Conservation (phyloP, 768 basidiomycete species). For the Gloeophyllum trabeum region DNA sequence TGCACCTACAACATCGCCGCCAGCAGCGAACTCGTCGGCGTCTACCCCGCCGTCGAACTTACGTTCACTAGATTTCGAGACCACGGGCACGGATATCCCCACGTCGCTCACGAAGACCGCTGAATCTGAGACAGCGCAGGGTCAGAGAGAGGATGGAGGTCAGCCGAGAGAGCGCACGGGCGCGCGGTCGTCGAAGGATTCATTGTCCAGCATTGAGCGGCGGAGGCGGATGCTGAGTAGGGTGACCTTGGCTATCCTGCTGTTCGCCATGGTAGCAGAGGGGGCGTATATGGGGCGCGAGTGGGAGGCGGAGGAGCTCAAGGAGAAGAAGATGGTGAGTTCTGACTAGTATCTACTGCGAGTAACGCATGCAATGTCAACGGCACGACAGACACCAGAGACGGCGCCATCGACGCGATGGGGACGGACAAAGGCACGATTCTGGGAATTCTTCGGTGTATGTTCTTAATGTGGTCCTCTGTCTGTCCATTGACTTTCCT, state of each 20-base stretch:
- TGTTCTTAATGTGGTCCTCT: slow-evolving; percentile 14
- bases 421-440: slow-evolving; percentile 53
- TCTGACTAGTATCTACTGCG: slow-evolving; percentile 4
- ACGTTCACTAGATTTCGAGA: background rate
- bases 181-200: slow-evolving; percentile 67
- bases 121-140: no score
- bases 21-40: background rate
- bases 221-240: slow-evolving; percentile 47
- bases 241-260: slow-evolving; percentile 39
- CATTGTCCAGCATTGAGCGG: slow-evolving; percentile 70
- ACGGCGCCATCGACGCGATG: slow-evolving; percentile 50
- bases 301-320: slow-evolving; percentile 67
- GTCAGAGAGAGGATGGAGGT: background rate
- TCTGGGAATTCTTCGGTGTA: slow-evolving; percentile 60
- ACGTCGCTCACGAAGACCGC: background rate
- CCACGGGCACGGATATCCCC: background rate
- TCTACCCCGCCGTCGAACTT: background rate
- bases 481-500: background rate
- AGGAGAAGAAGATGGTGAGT: slow-evolving; percentile 49
- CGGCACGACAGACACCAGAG: slow-evolving; percentile 34
- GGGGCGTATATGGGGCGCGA: slow-evolving; percentile 64
- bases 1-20: no score
- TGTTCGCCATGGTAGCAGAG: slow-evolving; percentile 43
- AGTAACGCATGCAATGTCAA: background rate
- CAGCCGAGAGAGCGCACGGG: slow-evolving; percentile 43